Percentiles rank a stretch among this genome's conserved stretches.
Conservation (phyloP, 1,284 basidiomycete genomes). For the Takashimella koratensis region DNA sequence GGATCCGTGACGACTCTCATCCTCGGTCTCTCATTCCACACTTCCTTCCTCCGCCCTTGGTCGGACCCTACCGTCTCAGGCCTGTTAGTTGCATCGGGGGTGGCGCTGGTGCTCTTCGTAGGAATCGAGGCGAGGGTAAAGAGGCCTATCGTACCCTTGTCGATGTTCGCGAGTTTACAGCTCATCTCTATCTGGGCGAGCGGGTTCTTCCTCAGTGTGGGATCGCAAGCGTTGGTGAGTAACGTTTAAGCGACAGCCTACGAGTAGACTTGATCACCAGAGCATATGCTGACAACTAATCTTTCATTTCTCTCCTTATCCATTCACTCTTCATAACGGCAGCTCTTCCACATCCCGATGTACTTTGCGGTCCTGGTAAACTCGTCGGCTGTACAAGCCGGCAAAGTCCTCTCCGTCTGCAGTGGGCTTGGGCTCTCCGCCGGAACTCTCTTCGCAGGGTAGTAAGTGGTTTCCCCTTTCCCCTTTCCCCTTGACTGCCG, state of each 20-base stretch:
- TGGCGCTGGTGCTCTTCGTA: constrained; percentile 60
- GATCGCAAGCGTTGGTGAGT: constrained; percentile 64
- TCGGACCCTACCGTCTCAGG: constrained; percentile 65
- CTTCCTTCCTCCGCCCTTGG: constrained; percentile 76
- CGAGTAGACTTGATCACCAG: constrained; percentile 30
- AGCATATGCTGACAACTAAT: constrained; percentile 10
- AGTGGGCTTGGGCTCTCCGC: constrained; percentile 77
- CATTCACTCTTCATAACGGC: too few relatives aligned
- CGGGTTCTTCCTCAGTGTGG: constrained; percentile 59
- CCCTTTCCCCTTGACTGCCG: not conserved
- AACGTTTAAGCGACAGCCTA: constrained; percentile 27
- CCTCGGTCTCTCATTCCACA: constrained; percentile 73
- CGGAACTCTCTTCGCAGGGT: constrained; percentile 81
- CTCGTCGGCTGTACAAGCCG: constrained; percentile 38
- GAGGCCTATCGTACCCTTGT: constrained; percentile 76
- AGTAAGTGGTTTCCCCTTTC: constrained; percentile 53
- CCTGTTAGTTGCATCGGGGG: constrained; percentile 57
- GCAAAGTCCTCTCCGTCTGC: constrained; percentile 57
- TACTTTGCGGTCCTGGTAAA: constrained; percentile 47
- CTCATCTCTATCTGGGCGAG: constrained; percentile 50
- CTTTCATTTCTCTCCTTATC: too few relatives aligned
- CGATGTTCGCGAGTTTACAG: constrained; percentile 66
- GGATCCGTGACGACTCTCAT: constrained; percentile 67
- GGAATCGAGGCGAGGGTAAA: constrained; percentile 67
- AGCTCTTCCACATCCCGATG: constrained; percentile 31